Conservation (phyloP, 331 rosid genomes). For the Quercus tomentella region DNA sequence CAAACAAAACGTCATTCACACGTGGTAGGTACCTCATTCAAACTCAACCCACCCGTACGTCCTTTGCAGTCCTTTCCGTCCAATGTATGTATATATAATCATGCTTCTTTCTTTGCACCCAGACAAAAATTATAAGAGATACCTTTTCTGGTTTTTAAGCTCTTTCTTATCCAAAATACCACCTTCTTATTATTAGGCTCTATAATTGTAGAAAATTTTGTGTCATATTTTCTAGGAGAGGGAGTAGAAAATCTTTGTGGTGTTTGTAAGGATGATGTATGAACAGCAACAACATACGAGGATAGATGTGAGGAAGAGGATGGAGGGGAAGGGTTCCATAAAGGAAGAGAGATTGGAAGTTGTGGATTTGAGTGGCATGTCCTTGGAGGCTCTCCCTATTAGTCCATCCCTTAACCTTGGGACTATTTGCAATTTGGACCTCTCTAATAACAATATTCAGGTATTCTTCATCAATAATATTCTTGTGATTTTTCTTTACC, state of each 20-base stretch:
- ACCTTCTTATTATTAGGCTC: no score
- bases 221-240: neutral
- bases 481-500: neutral
- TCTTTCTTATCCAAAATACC: no score
- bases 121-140: neutral
- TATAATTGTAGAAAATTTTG: neutral
- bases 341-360: slow-evolving; percentile 57
- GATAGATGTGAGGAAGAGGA: slow-evolving; percentile 21
- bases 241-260: neutral
- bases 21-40: slow-evolving; percentile 15
- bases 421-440: slow-evolving; percentile 72
- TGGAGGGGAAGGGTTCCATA: slow-evolving; percentile 4
- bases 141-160: no score
- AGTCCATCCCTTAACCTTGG: slow-evolving; percentile 64
- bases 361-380: slow-evolving; percentile 82
- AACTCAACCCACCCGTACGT: slow-evolving; percentile 38
- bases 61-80: neutral
- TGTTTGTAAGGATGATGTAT: slow-evolving; percentile 43
- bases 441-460: slow-evolving; percentile 92
- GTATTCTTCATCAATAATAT: slow-evolving; percentile 16
- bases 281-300: slow-evolving; percentile 34
- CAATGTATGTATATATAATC: no score
- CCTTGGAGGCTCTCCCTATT: slow-evolving; percentile 64
- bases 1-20: slow-evolving; percentile 19
- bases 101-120: neutral